Percentiles rank a stretch among this genome's conserved stretches.
These are phyloP conservation scores for Carex cristatella DNA, from an alignment of 176 grass and related monocot genomes.

Conservation along the genomic window DNA sequence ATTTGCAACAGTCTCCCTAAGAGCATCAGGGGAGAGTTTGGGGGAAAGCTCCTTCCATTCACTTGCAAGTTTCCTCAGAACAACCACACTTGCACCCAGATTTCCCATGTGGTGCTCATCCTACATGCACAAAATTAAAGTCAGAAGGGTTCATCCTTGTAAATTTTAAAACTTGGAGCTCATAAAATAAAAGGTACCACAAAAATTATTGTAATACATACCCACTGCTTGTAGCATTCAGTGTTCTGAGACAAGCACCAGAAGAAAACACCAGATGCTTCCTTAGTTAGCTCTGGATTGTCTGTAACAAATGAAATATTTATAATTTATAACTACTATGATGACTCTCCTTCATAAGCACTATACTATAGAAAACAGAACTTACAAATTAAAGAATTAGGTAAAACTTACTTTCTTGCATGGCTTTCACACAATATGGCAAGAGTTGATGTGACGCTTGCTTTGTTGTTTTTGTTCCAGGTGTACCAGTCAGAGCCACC, in stretches of 20 bases:
- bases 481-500: constrained; percentile 70
- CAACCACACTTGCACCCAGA: constrained; percentile 61
- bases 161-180: neutral
- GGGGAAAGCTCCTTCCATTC: constrained; percentile 70
- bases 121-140: constrained; percentile 33
- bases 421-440: constrained; percentile 54
- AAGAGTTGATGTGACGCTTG: constrained; percentile 87
- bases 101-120: constrained; percentile 58
- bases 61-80: constrained; percentile 46
- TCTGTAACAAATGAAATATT: constrained; percentile 44
- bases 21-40: constrained; percentile 60
- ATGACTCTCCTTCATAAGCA: neutral
- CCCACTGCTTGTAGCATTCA: constrained; percentile 89
- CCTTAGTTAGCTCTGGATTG: constrained; percentile 60
- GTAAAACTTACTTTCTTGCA: constrained; percentile 83
- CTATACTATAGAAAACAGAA: neutral
- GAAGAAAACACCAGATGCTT: constrained; percentile 65
- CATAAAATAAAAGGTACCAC: constrained; percentile 13
- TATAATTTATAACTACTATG: constrained; percentile 1
- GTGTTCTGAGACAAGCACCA: constrained; percentile 83
- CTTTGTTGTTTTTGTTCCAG: constrained; percentile 80
- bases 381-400: neutral
- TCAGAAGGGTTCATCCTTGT: neutral
- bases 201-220: constrained; percentile 24
- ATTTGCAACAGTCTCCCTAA: constrained; percentile 57